phyloP scores from a whole-genome alignment of 2,329 filamentous ascomycete species.

The Saccharata proteae region DNA sequence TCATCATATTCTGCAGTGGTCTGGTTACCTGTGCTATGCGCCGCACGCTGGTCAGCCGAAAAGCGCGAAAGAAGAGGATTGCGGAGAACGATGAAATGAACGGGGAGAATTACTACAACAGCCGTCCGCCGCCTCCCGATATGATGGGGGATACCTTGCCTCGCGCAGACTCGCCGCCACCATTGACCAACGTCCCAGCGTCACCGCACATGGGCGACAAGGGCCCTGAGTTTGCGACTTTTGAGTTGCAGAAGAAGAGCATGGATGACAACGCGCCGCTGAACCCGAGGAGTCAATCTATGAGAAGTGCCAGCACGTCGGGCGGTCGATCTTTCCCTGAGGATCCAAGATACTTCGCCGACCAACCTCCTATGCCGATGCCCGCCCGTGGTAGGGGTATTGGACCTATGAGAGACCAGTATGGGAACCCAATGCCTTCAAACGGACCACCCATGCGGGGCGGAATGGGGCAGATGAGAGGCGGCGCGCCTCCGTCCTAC shows the following conservation, averaged over 20 bases:
- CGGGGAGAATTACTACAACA: slow-evolving; percentile 72
- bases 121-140: slow-evolving; percentile 32
- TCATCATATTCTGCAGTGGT: slow-evolving; percentile 68
- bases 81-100: slow-evolving; percentile 96
- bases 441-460: slow-evolving; percentile 30
- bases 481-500: slow-evolving; percentile 19
- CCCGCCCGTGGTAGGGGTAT: slow-evolving; percentile 20
- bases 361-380: slow-evolving; percentile 22
- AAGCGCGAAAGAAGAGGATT: slow-evolving; percentile 85
- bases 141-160: slow-evolving; percentile 24
- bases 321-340: slow-evolving; percentile 21
- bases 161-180: slow-evolving; percentile 42
- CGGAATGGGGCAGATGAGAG: slow-evolving; percentile 26
- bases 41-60: slow-evolving; percentile 77
- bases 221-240: slow-evolving; percentile 47
- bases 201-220: slow-evolving; percentile 37
- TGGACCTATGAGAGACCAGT: slow-evolving; percentile 44
- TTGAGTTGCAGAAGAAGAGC: slow-evolving; percentile 49
- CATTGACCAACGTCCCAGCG: slow-evolving; percentile 23
- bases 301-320: slow-evolving; percentile 36
- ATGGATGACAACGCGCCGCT: slow-evolving; percentile 58
- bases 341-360: slow-evolving; percentile 19
- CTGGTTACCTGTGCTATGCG: slow-evolving; percentile 93
- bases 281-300: slow-evolving; percentile 51
- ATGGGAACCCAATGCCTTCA: slow-evolving; percentile 44